phyloP scores from a whole-genome alignment of 495 filamentous ascomycete species.

The Penicillium bovifimosum region DNA sequence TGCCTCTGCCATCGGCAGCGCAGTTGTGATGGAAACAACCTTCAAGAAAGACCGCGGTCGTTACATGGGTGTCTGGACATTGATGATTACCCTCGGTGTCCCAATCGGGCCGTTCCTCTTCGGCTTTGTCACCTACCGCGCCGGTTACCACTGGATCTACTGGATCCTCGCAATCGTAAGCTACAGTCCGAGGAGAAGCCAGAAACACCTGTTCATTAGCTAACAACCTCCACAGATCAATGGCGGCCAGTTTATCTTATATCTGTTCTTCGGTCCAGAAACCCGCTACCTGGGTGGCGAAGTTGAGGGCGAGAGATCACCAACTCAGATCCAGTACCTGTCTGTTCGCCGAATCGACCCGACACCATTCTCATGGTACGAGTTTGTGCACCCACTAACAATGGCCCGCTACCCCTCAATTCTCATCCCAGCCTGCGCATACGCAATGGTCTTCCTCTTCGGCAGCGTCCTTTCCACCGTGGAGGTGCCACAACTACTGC shows the following conservation, averaged over 20 bases:
- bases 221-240: constrained; percentile 39
- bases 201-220: not conserved
- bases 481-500: constrained; percentile 48
- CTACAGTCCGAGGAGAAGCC: not conserved
- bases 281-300: constrained; percentile 42
- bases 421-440: constrained; percentile 44
- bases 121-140: constrained; percentile 41
- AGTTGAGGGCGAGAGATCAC: constrained; percentile 16
- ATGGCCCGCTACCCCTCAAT: constrained; percentile 37
- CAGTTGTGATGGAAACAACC: constrained; percentile 47
- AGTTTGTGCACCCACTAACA: constrained; percentile 45
- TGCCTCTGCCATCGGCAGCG: constrained; percentile 49
- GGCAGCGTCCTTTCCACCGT: constrained; percentile 43
- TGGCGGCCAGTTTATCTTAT: constrained; percentile 47
- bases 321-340: constrained; percentile 37
- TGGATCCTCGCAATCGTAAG: constrained; percentile 42
- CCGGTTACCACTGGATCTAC: constrained; percentile 41
- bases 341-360: constrained; percentile 44
- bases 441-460: constrained; percentile 50
- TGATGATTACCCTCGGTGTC: constrained; percentile 46
- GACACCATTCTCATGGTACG: constrained; percentile 37
- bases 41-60: constrained; percentile 45
- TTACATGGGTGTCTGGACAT: constrained; percentile 52
- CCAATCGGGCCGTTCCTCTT: constrained; percentile 44
- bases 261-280: constrained; percentile 51